Conservation (phyloP, 805 yeast species). For the Teunomyces cretensis region DNA sequence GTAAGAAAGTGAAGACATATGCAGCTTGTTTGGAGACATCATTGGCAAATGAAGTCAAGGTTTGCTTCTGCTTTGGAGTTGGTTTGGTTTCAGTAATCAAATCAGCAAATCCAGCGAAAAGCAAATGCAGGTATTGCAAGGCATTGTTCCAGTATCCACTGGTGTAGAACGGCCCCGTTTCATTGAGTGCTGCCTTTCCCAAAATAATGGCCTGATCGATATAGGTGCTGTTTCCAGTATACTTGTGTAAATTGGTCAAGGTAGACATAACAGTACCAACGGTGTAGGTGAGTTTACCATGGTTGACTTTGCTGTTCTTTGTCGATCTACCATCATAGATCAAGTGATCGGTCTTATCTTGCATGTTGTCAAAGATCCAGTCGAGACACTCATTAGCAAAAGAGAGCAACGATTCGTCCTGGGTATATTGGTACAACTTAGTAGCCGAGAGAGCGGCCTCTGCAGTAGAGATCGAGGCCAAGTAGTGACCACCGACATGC, state of each 20-base stretch:
- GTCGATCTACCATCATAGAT: constrained; percentile 11
- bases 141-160: constrained; percentile 18
- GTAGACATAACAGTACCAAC: constrained; percentile 14
- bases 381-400: constrained; percentile 11
- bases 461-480: constrained; percentile 14
- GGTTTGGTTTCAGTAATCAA: constrained; percentile 7
- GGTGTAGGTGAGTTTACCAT: constrained; percentile 14
- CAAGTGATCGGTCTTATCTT: constrained; percentile 15
- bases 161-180: constrained; percentile 11
- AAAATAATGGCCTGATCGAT: constrained; percentile 10
- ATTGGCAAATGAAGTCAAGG: neutral
- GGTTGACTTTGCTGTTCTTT: constrained; percentile 7
- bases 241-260: constrained; percentile 9
- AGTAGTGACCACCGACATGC: constrained; percentile 10
- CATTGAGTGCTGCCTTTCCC: constrained; percentile 10
- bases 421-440: constrained; percentile 8
- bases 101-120: constrained; percentile 18
- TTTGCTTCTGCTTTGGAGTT: neutral
- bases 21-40: constrained; percentile 10
- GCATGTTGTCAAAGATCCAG: constrained; percentile 11
- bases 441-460: constrained; percentile 16
- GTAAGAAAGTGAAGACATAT: constrained; percentile 14
- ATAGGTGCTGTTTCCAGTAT: constrained; percentile 6
- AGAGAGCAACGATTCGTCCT: constrained; percentile 4
- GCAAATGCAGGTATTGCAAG: constrained; percentile 15